Evolutionary conservation across 441 rosid genomes (phyloP).

Genomic region (Mallotus repandus): DNA sequence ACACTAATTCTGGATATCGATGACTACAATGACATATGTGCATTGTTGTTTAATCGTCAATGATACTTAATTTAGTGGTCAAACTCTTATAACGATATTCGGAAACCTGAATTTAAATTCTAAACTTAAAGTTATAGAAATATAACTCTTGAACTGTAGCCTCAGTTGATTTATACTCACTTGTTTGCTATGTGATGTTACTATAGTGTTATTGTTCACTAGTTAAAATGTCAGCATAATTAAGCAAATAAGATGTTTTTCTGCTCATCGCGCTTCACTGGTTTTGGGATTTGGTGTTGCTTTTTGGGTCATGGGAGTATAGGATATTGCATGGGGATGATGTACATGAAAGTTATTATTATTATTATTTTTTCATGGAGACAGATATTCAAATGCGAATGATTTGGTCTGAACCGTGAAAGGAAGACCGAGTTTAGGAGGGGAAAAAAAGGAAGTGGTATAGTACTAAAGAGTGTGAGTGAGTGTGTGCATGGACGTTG

Average conservation of each 20-base stretch:
- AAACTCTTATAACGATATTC: too few species aligned
- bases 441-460: constrained; percentile 9
- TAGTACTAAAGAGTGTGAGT: not conserved
- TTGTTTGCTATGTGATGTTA: too few species aligned
- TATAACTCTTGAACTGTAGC: too few species aligned
- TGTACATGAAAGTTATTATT: constrained; percentile 30
- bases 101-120: too few species aligned
- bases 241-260: not conserved
- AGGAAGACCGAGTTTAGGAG: constrained; percentile 23
- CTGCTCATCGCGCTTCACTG: not conserved
- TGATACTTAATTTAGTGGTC: too few species aligned
- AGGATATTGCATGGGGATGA: constrained; percentile 33
- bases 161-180: too few species aligned
- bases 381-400: constrained; percentile 59
- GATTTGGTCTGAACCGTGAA: constrained; percentile 39
- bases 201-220: too few species aligned
- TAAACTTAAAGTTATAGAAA: too few species aligned
- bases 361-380: constrained; percentile 25
- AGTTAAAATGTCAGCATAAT: too few species aligned
- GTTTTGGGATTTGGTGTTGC: not conserved
- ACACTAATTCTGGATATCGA: too few species aligned
- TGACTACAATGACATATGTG: too few species aligned
- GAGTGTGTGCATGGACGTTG: constrained; percentile 23
- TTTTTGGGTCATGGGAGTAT: not conserved
- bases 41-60: too few species aligned